These are phyloP conservation scores for Phanerodontia chrysosporium DNA, from an alignment of 768 basidiomycete genomes.

Conservation along the genomic window DNA sequence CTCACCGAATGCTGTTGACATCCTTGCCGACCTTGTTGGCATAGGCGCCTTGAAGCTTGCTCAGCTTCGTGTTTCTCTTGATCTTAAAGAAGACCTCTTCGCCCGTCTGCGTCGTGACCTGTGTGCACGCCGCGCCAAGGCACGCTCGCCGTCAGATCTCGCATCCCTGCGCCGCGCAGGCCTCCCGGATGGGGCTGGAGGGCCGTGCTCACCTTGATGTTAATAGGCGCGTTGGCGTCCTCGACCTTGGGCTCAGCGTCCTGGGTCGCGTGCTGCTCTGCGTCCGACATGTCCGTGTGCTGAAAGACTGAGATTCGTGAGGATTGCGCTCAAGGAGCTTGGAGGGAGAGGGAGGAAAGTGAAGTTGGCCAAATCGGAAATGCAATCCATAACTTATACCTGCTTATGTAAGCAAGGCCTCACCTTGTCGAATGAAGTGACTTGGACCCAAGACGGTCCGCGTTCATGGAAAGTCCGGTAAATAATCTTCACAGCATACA, in stretches of 20 bases:
- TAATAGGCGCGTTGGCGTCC: constrained; percentile 63
- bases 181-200: neutral
- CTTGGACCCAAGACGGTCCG: neutral
- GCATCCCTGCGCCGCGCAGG: neutral
- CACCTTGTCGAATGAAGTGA: neutral
- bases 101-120: constrained; percentile 77
- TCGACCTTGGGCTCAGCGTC: constrained; percentile 47
- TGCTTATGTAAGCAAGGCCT: constrained; percentile 10
- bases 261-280: constrained; percentile 30
- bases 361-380: neutral
- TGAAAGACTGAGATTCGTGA: neutral
- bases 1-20: constrained; percentile 83
- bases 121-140: neutral
- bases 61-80: constrained; percentile 87
- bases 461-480: neutral
- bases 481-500: neutral
- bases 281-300: constrained; percentile 49
- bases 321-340: neutral
- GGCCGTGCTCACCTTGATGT: constrained; percentile 57
- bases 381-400: constrained; percentile 3
- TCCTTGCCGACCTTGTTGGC: constrained; percentile 92
- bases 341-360: neutral
- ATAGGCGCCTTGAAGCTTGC: constrained; percentile 90
- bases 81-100: constrained; percentile 98
- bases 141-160: neutral